Base-by-base conservation (phyloP, 805 yeast genomes). In the Starmerella floricola region DNA sequence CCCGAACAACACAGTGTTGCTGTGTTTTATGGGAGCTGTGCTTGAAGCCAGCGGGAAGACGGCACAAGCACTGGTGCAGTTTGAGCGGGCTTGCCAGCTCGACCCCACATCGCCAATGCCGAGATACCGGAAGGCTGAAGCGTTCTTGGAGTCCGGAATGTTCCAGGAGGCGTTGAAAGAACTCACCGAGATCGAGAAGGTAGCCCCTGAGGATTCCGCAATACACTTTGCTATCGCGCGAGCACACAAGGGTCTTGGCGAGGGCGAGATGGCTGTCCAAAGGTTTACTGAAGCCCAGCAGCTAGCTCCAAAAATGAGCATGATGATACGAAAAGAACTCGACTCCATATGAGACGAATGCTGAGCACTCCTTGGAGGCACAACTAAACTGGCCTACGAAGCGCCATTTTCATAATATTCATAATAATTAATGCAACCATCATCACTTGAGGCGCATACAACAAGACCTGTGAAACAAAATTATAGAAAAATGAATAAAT, bases 21-120 rank as follows among this genome's bases (percentile, higher is more conserved):
- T 85, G 3, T 87, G 95, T 58, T 88, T 96, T 60, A 79, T 87
- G 40, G 98, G 97, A 11, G 84, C 86, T 79, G 91, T 86, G 26
- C 65, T 83, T 40, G 97, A 88, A 55, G 81, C 80, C 56, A 56
- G 78, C 41, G 78, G 78, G 11, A 73, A 76, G 53, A 68, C 69
- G 48, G 77, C 73, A 13, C 72, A 77, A 45, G 97, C 97, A 0
- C 62, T 88, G 39, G 68, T 74, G 39, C 88, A 84, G 57, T 91
- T 85, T 58, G 81, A 80, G 34, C 63, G 79, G 53, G 97, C 97
- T 0, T 74, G 80, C 42, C 77, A 77, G 49, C 61, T 88, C 32
- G 95, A 87, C 58, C 95, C 96, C 6, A 64, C 74, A 38, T 79
- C 86, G 42, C 86, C 94, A 29, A 67, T 88, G 46, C 88, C 96